phyloP scores from a whole-genome alignment of 73 alveolate genomes.

The Paraurostyla sp. region DNA sequence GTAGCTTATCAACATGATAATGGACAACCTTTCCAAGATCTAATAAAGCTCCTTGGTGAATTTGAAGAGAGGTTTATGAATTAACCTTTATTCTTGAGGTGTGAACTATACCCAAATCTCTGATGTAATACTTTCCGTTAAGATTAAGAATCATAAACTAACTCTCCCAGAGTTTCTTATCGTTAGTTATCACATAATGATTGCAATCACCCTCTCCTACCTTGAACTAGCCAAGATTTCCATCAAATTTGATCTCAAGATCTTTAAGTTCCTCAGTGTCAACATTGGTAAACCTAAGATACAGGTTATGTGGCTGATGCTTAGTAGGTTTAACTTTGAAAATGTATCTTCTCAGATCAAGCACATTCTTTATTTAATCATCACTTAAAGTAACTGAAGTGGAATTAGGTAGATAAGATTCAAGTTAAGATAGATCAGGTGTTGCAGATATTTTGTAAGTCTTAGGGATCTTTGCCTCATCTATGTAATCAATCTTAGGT shows the following conservation, averaged over 20 bases:
- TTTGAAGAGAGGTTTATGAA: neutral
- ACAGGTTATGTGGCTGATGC: neutral
- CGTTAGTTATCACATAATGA: conserved; percentile 33
- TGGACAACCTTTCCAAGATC: conserved; percentile 64
- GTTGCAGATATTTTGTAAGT: neutral
- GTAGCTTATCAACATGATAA: conserved; percentile 33
- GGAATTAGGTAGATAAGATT: neutral
- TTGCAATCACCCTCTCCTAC: conserved; percentile 68
- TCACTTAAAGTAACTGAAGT: neutral
- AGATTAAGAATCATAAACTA: conserved; percentile 35
- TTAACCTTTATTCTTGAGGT: conserved; percentile 49
- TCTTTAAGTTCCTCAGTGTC: conserved; percentile 61
- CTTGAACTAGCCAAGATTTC: conserved; percentile 34
- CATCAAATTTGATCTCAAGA: conserved; percentile 34
- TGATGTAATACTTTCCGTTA: conserved; percentile 38
- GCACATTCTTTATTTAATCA: neutral
- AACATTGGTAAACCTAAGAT: conserved; percentile 23
- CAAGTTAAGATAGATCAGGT: neutral
- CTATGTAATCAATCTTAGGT: neutral
- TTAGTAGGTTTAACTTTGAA: neutral
- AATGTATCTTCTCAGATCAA: neutral
- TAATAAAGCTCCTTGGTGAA: conserved; percentile 43
- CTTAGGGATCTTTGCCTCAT: neutral
- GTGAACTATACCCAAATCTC: conserved; percentile 59
- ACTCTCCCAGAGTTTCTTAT: conserved; percentile 57